Base-by-base conservation (phyloP, 768 basidiomycete genomes). In the Tricholoma furcatifolium region DNA sequence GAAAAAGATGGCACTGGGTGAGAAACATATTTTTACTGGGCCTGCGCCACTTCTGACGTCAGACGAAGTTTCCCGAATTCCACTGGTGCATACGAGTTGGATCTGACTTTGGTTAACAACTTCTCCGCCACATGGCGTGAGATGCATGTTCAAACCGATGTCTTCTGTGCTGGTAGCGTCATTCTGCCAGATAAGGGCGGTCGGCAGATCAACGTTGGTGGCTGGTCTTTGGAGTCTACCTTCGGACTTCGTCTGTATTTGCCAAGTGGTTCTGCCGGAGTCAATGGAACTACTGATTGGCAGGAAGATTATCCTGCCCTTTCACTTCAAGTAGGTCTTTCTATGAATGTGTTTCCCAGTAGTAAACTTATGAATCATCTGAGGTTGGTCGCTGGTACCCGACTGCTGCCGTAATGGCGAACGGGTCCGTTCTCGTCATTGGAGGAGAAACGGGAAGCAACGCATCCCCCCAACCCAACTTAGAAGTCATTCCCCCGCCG, bases 71-170 rank as follows among this genome's bases (percentile, higher is more conserved):
- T 73, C 51, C 53, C 63, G 3, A 89, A 89, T 65, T 76, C 84
- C 4, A 89, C 90, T 14, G 89, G 88, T 8, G 88, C 87, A 1
- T 91, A 89, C 56, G 90, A 92, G 57, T 72, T 92, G 21, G 89
- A 91, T 61, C 65, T 84, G 36, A 82, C 75, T 24, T 70, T 91
- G 31, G 74, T 73, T 0, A 55, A 73, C 54, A 64, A 79, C 52
- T 79, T 78, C 63, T 62, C 60, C 7, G 68, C 76, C 30, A 80
- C 87, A 6, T 92, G 87, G 87, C 84, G 88, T 35, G 76, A 75
- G 55, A 88, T 91, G 86, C 83, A 90, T 54, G 69, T 89, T 58
- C 74, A 88, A 68, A 75, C 85, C 9, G 87, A 92, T 58, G 87
- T 91, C 10, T 92, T 92, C 73, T 91, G 90, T 63, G 82, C 89